Evolutionary conservation across 805 yeast genomes (phyloP), one percentile per base, ranked within the genome.

Genomic region (Spathaspora arborariae): DNA sequence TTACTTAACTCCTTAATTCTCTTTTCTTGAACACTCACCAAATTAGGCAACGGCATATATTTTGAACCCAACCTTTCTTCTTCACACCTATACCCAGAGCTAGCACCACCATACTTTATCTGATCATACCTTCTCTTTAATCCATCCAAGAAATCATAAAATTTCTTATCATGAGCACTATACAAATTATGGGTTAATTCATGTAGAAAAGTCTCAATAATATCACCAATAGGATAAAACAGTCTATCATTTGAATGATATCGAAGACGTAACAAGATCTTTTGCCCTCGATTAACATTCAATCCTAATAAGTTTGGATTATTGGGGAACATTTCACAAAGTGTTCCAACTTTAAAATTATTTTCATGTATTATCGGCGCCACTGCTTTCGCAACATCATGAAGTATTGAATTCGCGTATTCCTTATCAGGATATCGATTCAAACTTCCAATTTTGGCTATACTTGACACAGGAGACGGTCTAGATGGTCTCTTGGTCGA

Each of bases 151-250:
- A 75, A 74, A 43, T 68, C 67, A 59, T 88, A 88, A 59, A 92
- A 92, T 48, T 65, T 66, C 2, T 67, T 76, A 67, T 92, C 85
- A 59, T 92, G 98, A 0, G 96, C 86, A 0, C 97, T 96, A 56
- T 70, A 69, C 18, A 73, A 60, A 60, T 89, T 91, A 61, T 92
- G 98, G 1, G 88, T 79, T 37, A 92, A 70, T 61, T 92, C 98
- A 63, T 92, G 98, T 4, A 92, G 68, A 81, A 90, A 78, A 0
- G 96, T 89, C 1, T 90, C 96, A 20, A 91, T 59, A 1, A 91
- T 65, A 43, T 81, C 82, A 3, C 81, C 74, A 63, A 83, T 67
- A 1, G 90, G 84, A 16, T 82, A 60, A 60, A 91, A 90, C 63
- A 60, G 63, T 11, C 63, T 46, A n/a, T 63, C 64, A 46, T 85